Evolutionary conservation across 2,329 filamentous ascomycete genomes (phyloP), one percentile per base, ranked within the genome.

Genomic region (Madurella mycetomatis): DNA sequence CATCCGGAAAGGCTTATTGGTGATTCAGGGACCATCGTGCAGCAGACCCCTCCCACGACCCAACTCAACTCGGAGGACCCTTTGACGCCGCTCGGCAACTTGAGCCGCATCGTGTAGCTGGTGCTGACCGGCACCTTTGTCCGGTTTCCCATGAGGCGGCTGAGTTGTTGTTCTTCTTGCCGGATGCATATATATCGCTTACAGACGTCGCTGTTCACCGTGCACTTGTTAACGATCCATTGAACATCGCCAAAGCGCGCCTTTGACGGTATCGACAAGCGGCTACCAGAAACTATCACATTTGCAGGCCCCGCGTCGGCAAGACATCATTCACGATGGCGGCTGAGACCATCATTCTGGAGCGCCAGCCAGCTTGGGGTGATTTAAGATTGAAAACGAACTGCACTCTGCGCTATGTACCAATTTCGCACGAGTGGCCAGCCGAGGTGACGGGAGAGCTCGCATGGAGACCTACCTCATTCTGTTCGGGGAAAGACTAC

Each of bases 401-500:
- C 18, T 53, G 44, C 48, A 31, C 47, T 16, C 32, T 42, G 32
- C 44, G 42, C 5, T 46, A 49, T 16, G 12, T 45, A 4, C 47
- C 49, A 17, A 41, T 49, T 34, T 47, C 52, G 5, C 30, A 47
- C 16, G 45, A 58, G 13, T 64, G 62, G 62, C 61, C 62, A 5
- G 19, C 50, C 15, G 15, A 44, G 16, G 30, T 63, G 47, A 30
- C 46, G 19, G 62, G 61, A 12, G 56, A 58, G 5, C 47, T 63
- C 7, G 56, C 48, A 15, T 64, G 61, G 62, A 56, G 47, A 1
- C 32, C 56, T 9, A 31, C 45, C 0, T 53, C 50, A 0, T 59
- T 61, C 42, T 9, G n/a, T 4, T 57, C 56, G 8, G 62, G 65
- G 9, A 39, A 53, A 25, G 61, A 66, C 32, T 67, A 62, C 48